A percentile compares a stretch with the other conserved stretches of the same genome.
Evolutionary conservation across 2,329 filamentous ascomycete genomes (phyloP).

Genomic region (Stagonosporopsis cucurbitacearum): DNA sequence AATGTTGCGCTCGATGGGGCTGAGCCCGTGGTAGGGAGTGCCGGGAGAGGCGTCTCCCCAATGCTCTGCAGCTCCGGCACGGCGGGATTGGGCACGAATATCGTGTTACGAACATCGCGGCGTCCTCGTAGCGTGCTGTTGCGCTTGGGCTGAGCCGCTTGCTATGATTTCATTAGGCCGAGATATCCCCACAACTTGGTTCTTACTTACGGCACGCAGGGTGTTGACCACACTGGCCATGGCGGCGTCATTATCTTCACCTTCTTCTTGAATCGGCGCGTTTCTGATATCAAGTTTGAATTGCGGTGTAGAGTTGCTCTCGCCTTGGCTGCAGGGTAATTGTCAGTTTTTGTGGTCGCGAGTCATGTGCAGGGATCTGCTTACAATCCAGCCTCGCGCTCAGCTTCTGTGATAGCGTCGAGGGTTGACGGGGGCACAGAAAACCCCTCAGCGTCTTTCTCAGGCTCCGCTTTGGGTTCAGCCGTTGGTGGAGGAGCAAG

Average conservation of each 20-base stretch:
- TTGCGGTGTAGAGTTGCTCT: constrained; percentile 51
- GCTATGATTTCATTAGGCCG: constrained; percentile 49
- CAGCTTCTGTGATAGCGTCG: constrained; percentile 70
- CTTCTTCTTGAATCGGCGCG: constrained; percentile 78
- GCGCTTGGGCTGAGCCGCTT: constrained; percentile 61
- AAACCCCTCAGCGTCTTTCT: constrained; percentile 77
- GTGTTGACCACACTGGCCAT: constrained; percentile 78
- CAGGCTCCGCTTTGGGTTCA: constrained; percentile 44
- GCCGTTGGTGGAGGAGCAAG: constrained; percentile 36
- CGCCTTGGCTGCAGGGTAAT: constrained; percentile 26
- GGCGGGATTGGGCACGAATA: constrained; percentile 70
- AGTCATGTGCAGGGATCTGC: not conserved
- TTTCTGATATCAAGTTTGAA: constrained; percentile 84
- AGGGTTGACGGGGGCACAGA: constrained; percentile 70
- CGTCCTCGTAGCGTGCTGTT: constrained; percentile 83
- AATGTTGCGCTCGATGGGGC: constrained; percentile 23
- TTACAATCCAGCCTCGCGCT: constrained; percentile 64
- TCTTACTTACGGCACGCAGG: constrained; percentile 61
- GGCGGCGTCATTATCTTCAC: constrained; percentile 74
- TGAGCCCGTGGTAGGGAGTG: constrained; percentile 25
- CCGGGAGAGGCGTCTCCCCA: constrained; percentile 41
- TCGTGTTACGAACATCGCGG: constrained; percentile 88
- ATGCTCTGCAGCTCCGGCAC: constrained; percentile 49
- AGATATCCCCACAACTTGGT: not conserved
- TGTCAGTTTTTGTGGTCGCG: constrained; percentile 7